phyloP scores from a whole-genome alignment of 768 basidiomycete species.

The Hydnomerulius pinastri region DNA sequence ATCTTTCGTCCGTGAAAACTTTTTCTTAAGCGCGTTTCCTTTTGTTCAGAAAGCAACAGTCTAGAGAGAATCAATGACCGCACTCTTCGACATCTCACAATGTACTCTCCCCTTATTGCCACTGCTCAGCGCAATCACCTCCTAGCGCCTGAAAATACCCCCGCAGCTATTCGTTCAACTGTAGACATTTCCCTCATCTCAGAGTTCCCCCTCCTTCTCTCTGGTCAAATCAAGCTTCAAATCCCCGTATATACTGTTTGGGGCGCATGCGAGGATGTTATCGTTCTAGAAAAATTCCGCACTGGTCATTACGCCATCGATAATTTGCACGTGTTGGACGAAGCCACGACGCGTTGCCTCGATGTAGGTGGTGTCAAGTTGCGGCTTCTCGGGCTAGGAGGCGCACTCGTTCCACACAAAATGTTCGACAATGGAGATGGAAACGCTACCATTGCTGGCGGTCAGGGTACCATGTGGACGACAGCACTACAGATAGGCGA shows the following conservation, averaged over 20 bases:
- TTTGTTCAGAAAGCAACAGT: slow-evolving; percentile 64
- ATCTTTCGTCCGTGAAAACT: neutral
- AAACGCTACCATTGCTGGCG: slow-evolving; percentile 95
- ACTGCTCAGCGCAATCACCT: slow-evolving; percentile 79
- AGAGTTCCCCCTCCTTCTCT: slow-evolving; percentile 90
- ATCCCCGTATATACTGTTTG: slow-evolving; percentile 96
- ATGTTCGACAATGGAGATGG: slow-evolving; percentile 95
- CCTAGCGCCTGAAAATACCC: slow-evolving; percentile 68
- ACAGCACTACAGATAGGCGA: slow-evolving; percentile 97
- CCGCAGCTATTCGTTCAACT: slow-evolving; percentile 68
- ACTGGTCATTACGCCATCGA: slow-evolving; percentile 78
- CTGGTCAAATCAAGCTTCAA: slow-evolving; percentile 86
- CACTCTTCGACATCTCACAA: slow-evolving; percentile 92
- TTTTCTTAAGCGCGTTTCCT: slow-evolving; percentile 19
- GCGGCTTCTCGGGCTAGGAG: slow-evolving; percentile 93
- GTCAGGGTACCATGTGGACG: slow-evolving; percentile 98
- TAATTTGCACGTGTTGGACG: slow-evolving; percentile 91
- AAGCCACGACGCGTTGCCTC: slow-evolving; percentile 90
- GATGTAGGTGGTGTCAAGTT: slow-evolving; percentile 94
- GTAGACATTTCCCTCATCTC: slow-evolving; percentile 81
- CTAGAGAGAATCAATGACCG: slow-evolving; percentile 92
- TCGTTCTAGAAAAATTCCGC: slow-evolving; percentile 91
- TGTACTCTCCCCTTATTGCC: slow-evolving; percentile 94
- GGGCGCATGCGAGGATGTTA: slow-evolving; percentile 96
- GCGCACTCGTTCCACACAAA: slow-evolving; percentile 93